These are phyloP conservation scores for Bruguiera parviflora DNA, from an alignment of 345 rosid species.

Conservation along the genomic window DNA sequence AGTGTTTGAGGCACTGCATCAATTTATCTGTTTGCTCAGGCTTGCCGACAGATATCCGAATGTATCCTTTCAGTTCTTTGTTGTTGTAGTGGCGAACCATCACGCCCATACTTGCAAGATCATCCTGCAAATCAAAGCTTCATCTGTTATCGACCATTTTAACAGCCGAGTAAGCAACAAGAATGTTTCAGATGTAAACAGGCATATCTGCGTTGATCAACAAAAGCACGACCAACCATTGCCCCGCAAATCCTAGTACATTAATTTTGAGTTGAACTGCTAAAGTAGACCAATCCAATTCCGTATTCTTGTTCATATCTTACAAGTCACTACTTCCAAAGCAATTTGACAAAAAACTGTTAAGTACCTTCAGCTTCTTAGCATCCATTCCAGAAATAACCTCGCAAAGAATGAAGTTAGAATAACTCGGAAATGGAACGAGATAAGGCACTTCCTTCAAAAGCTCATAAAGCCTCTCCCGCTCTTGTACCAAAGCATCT, in stretches of 20 bases:
- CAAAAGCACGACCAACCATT: not conserved
- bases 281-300: too few species aligned
- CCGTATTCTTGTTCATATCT: too few species aligned
- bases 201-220: not conserved
- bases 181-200: not conserved
- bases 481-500: constrained; percentile 62
- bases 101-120: constrained; percentile 81
- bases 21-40: constrained; percentile 77
- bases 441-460: constrained; percentile 75
- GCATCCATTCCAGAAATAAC: constrained; percentile 80
- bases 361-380: constrained; percentile 72
- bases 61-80: constrained; percentile 67
- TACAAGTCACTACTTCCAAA: too few species aligned
- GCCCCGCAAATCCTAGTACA: too few species aligned
- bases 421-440: constrained; percentile 70
- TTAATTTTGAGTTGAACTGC: too few species aligned
- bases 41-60: constrained; percentile 77
- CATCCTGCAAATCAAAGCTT: constrained; percentile 45
- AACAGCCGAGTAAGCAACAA: not conserved
- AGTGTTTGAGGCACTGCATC: constrained; percentile 49
- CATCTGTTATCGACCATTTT: not conserved
- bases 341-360: not conserved
- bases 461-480: constrained; percentile 68
- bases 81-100: constrained; percentile 92
- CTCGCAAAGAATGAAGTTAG: constrained; percentile 86